phyloP scores from a whole-genome alignment of 352 stramenopile species.

The Phytophthora ohioensis region DNA sequence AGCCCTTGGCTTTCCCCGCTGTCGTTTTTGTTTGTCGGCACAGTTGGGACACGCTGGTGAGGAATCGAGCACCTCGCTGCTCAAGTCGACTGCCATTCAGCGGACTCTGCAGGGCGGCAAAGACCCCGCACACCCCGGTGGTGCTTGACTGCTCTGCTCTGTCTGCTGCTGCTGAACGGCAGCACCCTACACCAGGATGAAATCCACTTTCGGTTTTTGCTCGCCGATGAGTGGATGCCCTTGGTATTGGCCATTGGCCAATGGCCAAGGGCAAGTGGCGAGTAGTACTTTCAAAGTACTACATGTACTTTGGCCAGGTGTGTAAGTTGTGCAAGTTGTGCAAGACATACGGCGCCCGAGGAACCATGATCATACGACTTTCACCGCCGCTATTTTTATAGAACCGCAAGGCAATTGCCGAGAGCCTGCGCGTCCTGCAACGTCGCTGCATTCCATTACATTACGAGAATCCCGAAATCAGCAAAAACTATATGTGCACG shows the following conservation, averaged over 20 bases:
- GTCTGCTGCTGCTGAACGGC: neutral
- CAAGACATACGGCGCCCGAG: too few relatives aligned
- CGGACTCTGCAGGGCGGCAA: neutral
- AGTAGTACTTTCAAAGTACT: too few relatives aligned
- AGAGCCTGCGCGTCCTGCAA: too few relatives aligned
- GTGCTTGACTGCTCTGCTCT: neutral
- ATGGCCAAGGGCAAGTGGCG: too few relatives aligned
- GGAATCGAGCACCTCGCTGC: neutral
- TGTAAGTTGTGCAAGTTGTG: too few relatives aligned
- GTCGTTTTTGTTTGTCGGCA: neutral
- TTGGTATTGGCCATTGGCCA: neutral
- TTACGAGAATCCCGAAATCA: too few relatives aligned
- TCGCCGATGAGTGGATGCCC: neutral
- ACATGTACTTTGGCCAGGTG: too few relatives aligned
- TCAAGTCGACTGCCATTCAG: neutral
- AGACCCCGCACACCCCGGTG: neutral
- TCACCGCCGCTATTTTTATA: too few relatives aligned
- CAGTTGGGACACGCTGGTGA: neutral
- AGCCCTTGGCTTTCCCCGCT: neutral
- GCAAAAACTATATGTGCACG: too few relatives aligned
- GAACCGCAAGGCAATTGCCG: too few relatives aligned
- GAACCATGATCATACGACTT: too few relatives aligned
- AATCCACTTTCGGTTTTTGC: neutral
- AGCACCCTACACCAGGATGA: neutral
- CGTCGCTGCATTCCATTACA: too few relatives aligned